A percentile compares a stretch with the other conserved stretches of the same genome.
Conservation (phyloP, 352 stramenopile genomes). For the Globisporangium solare region DNA sequence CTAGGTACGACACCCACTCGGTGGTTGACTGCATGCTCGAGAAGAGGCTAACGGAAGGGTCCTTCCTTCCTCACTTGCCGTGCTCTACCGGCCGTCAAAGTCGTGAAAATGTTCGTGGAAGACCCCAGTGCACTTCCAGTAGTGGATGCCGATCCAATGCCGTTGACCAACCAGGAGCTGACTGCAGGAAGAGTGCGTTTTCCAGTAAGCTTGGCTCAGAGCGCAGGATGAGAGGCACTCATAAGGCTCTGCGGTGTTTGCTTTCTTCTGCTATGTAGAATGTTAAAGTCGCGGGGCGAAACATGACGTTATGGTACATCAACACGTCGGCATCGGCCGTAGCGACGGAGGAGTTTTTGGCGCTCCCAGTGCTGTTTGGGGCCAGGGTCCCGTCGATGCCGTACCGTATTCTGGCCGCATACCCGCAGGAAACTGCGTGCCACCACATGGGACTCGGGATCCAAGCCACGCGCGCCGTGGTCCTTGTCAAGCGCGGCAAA, state of each 20-base stretch:
- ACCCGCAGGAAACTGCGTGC: constrained; percentile 68
- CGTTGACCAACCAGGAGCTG: constrained; percentile 46
- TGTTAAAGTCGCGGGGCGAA: constrained; percentile 32
- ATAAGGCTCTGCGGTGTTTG: too few relatives aligned
- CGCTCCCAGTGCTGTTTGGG: constrained; percentile 55
- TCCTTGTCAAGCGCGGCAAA: constrained; percentile 63
- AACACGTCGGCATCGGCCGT: constrained; percentile 17
- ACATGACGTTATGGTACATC: constrained; percentile 54
- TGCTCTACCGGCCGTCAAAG: neutral
- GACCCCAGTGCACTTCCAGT: constrained; percentile 21
- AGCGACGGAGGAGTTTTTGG: constrained; percentile 25
- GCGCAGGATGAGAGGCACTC: too few relatives aligned
- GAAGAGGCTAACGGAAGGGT: neutral
- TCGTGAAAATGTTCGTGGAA: constrained; percentile 14
- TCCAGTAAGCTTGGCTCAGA: too few relatives aligned
- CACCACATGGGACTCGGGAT: constrained; percentile 57
- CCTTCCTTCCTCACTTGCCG: neutral
- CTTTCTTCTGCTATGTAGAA: constrained; percentile 24
- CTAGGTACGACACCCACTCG: constrained; percentile 14
- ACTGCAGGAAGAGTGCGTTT: constrained; percentile 22
- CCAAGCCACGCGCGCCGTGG: constrained; percentile 42
- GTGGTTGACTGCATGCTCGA: neutral
- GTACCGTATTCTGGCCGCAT: constrained; percentile 53
- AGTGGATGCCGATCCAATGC: constrained; percentile 20
- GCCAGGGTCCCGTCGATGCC: constrained; percentile 39